Conservation (phyloP, 2,329 filamentous ascomycete species). For the Pseudocercospora eumusae region DNA sequence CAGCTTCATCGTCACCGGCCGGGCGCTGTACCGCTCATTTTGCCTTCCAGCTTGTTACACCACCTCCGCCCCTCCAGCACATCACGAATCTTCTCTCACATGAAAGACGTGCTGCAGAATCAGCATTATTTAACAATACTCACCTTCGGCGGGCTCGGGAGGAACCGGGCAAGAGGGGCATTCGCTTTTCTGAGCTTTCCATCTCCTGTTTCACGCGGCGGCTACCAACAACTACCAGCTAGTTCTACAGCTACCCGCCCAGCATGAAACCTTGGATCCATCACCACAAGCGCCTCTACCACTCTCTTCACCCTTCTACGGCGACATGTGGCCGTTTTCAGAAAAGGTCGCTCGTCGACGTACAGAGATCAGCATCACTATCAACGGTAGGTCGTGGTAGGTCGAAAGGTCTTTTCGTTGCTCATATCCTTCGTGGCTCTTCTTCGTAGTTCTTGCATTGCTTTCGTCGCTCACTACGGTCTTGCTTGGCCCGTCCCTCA, state of each 20-base stretch:
- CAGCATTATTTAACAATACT: too few relatives aligned
- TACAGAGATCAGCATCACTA: conserved; percentile 2
- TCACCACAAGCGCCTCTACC: conserved; percentile 5
- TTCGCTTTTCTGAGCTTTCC: not conserved
- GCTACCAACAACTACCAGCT: not conserved
- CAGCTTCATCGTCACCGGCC: not conserved
- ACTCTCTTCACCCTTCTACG: not conserved
- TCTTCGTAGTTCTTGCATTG: not conserved
- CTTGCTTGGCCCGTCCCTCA: too few relatives aligned
- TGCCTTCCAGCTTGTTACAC: not conserved
- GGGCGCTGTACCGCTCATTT: not conserved
- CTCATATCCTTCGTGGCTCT: not conserved
- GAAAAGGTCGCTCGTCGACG: not conserved
- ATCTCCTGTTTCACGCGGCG: conserved; percentile 5
- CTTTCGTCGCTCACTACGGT: not conserved
- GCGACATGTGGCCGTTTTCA: not conserved
- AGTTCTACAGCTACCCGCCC: conserved; percentile 6
- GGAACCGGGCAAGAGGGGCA: not conserved
- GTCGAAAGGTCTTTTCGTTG: not conserved
- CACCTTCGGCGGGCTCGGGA: not conserved
- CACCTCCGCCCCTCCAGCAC: not conserved
- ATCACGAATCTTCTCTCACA: conserved; percentile 6
- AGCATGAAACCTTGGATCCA: not conserved
- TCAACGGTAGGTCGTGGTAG: conserved; percentile 3
- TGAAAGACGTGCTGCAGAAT: conserved; percentile 7